Evolutionary conservation across 2,329 filamentous ascomycete species (phyloP).

Genomic region (Paramyrothecium roridum): DNA sequence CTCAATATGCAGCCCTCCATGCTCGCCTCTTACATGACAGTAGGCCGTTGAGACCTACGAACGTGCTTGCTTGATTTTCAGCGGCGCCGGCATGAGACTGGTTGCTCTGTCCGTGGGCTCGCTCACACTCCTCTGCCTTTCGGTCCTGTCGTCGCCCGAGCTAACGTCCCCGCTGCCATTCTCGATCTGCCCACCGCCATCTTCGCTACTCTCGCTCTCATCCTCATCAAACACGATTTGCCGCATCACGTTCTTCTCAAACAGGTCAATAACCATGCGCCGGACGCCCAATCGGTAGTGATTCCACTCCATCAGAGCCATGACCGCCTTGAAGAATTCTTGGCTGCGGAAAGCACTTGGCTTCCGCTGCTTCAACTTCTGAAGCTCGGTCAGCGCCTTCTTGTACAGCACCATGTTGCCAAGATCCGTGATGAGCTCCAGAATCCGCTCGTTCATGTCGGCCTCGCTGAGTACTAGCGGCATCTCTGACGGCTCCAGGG

Average conservation of each 20-base stretch:
- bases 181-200: conserved; percentile 46
- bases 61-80: conserved; percentile 25
- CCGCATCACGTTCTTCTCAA: conserved; percentile 85
- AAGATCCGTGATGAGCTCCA: conserved; percentile 82
- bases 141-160: conserved; percentile 52
- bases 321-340: conserved; percentile 77
- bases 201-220: conserved; percentile 62
- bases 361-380: conserved; percentile 73
- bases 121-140: conserved; percentile 54
- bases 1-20: neutral
- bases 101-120: conserved; percentile 33
- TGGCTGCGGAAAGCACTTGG: conserved; percentile 72
- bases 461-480: conserved; percentile 52
- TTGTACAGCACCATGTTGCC: conserved; percentile 93
- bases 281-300: conserved; percentile 85
- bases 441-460: conserved; percentile 71
- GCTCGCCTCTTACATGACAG: neutral
- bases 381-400: conserved; percentile 77
- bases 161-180: conserved; percentile 56
- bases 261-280: conserved; percentile 88
- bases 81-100: conserved; percentile 29
- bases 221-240: conserved; percentile 72
- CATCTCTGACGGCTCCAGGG: conserved; percentile 39
- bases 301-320: conserved; percentile 82
- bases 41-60: neutral